phyloP scores from a whole-genome alignment of 1,139 yeast genomes.

The Suhomyces taliae region DNA sequence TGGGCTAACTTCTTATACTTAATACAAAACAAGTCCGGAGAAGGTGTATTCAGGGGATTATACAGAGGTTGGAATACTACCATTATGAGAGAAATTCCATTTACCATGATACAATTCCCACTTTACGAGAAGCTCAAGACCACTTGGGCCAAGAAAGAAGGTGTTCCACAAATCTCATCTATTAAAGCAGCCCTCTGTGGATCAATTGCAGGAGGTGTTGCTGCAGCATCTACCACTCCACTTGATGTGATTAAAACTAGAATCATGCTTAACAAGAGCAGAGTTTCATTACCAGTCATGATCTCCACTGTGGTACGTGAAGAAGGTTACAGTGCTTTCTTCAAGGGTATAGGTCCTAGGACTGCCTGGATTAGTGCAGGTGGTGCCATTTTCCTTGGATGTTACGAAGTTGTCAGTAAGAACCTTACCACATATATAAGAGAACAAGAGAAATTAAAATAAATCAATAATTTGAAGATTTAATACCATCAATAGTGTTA shows the following conservation, averaged over 20 bases:
- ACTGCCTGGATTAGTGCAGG: constrained; percentile 98
- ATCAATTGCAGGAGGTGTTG: constrained; percentile 89
- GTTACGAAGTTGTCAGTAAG: constrained; percentile 71
- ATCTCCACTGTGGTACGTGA: constrained; percentile 52
- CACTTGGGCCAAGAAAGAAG: constrained; percentile 41
- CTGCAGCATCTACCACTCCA: constrained; percentile 94
- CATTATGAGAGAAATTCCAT: constrained; percentile 91
- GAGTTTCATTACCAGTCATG: constrained; percentile 48
- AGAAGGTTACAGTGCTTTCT: constrained; percentile 70
- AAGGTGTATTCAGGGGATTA: constrained; percentile 73
- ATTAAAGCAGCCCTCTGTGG: constrained; percentile 92
- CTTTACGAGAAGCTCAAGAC: constrained; percentile 79
- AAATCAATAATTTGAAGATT: background rate
- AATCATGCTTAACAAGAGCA: constrained; percentile 68
- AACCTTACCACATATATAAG: constrained; percentile 11
- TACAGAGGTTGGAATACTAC: constrained; percentile 95
- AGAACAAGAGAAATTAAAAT: background rate
- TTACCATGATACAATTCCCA: constrained; percentile 93
- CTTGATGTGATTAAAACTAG: constrained; percentile 90
- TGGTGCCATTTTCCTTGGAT: constrained; percentile 95
- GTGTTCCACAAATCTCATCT: constrained; percentile 48
- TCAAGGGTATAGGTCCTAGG: constrained; percentile 88
- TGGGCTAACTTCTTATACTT: constrained; percentile 65
- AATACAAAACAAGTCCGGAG: constrained; percentile 61
- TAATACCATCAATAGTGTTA: too few relatives aligned